These are phyloP conservation scores for Setaria viridis DNA, from an alignment of 202 grass and related monocot genomes.

Conservation along the genomic window DNA sequence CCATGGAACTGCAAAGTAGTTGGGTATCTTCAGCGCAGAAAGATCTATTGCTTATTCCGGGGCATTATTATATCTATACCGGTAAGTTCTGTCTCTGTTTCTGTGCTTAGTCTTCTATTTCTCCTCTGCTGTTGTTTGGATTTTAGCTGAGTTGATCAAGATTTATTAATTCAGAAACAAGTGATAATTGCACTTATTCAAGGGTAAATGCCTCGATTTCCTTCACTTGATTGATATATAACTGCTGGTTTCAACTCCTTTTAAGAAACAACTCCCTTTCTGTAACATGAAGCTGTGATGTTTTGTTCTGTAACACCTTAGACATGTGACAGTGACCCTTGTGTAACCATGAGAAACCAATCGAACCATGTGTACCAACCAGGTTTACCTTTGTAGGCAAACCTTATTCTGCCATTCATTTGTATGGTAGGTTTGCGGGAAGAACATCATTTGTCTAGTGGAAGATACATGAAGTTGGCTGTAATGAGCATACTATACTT, in stretches of 20 bases:
- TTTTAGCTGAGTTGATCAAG: slow-evolving; percentile 22
- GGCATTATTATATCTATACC: slow-evolving; percentile 67
- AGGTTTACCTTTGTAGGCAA: slow-evolving; percentile 2
- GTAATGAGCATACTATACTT: slow-evolving; percentile 26
- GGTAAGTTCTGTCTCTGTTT: slow-evolving; percentile 62
- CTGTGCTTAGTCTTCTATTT: slow-evolving; percentile 26
- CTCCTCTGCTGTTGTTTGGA: not conserved
- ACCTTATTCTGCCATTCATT: slow-evolving; percentile 15
- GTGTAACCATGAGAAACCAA: slow-evolving; percentile 7
- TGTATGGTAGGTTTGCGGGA: not conserved
- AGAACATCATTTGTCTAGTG: slow-evolving; percentile 11
- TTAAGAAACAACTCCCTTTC: not conserved
- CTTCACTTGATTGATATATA: not conserved
- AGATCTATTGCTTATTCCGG: slow-evolving; percentile 78
- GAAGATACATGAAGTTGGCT: not conserved
- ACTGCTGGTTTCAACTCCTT: not conserved
- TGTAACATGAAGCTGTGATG: not conserved
- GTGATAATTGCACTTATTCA: slow-evolving; percentile 1
- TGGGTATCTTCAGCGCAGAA: slow-evolving; percentile 69
- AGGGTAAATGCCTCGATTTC: slow-evolving; percentile 17
- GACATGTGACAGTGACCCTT: not conserved
- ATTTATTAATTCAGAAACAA: slow-evolving; percentile 16
- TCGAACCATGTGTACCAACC: not conserved
- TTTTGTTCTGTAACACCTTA: slow-evolving; percentile 18
- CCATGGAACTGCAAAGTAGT: slow-evolving; percentile 77